These are phyloP conservation scores for Kazachstania martiniae DNA, from an alignment of 805 yeast species.

Conservation along the genomic window DNA sequence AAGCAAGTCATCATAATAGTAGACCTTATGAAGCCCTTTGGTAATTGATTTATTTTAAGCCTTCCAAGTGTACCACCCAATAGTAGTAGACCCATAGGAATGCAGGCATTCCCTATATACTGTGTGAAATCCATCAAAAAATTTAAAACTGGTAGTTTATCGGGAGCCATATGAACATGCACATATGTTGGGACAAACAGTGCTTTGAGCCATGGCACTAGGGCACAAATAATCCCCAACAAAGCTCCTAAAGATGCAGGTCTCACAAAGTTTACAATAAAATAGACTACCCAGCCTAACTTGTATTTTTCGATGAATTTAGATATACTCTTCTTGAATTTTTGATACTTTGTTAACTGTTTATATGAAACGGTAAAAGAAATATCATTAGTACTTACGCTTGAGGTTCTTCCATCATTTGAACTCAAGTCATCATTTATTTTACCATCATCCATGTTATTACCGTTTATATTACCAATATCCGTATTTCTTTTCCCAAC, in stretches of 20 bases:
- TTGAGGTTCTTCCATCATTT: neutral
- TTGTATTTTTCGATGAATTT: constrained; percentile 20
- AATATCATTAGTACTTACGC: neutral
- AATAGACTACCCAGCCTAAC: constrained; percentile 28
- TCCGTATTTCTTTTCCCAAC: constrained; percentile 17
- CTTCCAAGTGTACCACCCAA: constrained; percentile 86
- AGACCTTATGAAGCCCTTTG: constrained; percentile 52
- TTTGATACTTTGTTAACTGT: neutral
- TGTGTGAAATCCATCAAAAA: constrained; percentile 73
- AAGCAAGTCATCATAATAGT: constrained; percentile 45
- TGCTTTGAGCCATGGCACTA: constrained; percentile 79
- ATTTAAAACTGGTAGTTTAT: constrained; percentile 70
- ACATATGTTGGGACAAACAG: constrained; percentile 46
- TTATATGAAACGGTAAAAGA: neutral
- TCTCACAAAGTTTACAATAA: constrained; percentile 44
- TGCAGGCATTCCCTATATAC: constrained; percentile 79
- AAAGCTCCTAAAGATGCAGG: constrained; percentile 71
- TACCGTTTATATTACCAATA: constrained; percentile 2
- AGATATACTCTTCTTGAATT: constrained; percentile 7
- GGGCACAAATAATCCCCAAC: constrained; percentile 51
- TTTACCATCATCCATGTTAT: constrained; percentile 1
- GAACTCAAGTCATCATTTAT: neutral
- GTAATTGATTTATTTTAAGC: constrained; percentile 46
- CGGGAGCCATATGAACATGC: constrained; percentile 70
- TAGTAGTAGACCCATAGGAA: constrained; percentile 73